phyloP scores from a whole-genome alignment of 805 yeast genomes.

The Starmerella sp. region DNA sequence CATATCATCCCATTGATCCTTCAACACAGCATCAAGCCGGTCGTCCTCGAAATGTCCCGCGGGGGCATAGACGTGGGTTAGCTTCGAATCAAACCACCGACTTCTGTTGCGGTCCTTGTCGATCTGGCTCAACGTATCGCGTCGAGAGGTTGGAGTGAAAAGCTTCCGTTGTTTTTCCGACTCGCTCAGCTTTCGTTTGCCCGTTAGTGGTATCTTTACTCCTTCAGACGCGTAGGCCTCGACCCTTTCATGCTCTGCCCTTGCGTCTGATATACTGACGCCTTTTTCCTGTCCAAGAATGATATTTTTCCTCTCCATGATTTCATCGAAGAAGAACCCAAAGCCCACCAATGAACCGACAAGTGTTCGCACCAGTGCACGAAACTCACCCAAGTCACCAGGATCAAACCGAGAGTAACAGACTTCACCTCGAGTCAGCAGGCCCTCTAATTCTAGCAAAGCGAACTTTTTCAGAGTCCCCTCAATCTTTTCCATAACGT shows the following conservation, averaged over 20 bases:
- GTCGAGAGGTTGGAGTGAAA: background rate
- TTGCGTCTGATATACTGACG: background rate
- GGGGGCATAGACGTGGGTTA: slow-evolving; percentile 5
- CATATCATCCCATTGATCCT: background rate
- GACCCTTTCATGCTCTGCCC: background rate
- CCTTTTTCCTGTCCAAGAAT: background rate
- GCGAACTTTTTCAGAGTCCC: slow-evolving; percentile 8
- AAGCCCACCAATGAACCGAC: slow-evolving; percentile 11
- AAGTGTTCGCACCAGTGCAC: slow-evolving; percentile 14
- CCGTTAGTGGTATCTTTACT: background rate
- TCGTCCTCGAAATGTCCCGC: slow-evolving; percentile 10
- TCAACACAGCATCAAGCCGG: background rate
- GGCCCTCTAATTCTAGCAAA: slow-evolving; percentile 13
- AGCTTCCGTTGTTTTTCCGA: no score
- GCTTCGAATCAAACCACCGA: background rate
- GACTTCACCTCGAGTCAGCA: slow-evolving; percentile 15
- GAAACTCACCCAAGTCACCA: slow-evolving; percentile 22
- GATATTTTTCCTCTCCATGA: background rate
- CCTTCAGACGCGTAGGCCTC: background rate
- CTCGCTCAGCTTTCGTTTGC: background rate
- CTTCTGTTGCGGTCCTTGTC: background rate
- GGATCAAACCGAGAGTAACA: slow-evolving; percentile 23
- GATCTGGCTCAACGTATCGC: background rate
- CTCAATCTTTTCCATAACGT: background rate
- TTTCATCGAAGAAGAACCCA: slow-evolving; percentile 16